phyloP scores from a whole-genome alignment of 1,284 basidiomycete genomes.

The Inonotus hispidus region DNA sequence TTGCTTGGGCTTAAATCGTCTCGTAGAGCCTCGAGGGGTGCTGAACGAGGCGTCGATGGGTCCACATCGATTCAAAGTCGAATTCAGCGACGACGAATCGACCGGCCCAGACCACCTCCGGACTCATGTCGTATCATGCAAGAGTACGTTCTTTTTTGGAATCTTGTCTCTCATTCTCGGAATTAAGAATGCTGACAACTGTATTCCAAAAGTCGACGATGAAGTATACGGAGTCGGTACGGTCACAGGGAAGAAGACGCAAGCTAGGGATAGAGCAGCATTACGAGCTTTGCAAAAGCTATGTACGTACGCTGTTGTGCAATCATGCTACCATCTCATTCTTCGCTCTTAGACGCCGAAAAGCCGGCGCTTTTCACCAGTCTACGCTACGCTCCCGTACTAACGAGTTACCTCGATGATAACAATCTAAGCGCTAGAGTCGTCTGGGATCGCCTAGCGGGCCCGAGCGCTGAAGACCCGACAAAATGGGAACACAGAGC shows the following conservation, averaged over 20 bases:
- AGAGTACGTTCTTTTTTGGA: not conserved
- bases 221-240: not conserved
- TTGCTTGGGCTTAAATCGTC: too few relatives aligned
- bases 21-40: too few relatives aligned
- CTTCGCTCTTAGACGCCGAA: not conserved
- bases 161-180: too few relatives aligned
- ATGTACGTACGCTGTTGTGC: not conserved
- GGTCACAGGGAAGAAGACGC: not conserved
- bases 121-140: not conserved
- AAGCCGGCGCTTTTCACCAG: not conserved
- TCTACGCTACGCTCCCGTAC: not conserved
- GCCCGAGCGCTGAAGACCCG: not conserved
- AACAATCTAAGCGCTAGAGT: not conserved
- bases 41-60: too few relatives aligned
- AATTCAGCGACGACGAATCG: too few relatives aligned
- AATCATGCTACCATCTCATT: not conserved
- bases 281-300: not conserved
- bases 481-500: not conserved
- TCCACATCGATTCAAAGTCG: too few relatives aligned
- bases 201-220: not conserved
- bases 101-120: not conserved
- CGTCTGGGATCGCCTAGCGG: not conserved
- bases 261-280: conserved; percentile 7
- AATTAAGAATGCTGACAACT: not conserved
- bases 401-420: not conserved